Conservation (phyloP, 2,329 filamentous ascomycete species). For the Pezicula carpinea region DNA sequence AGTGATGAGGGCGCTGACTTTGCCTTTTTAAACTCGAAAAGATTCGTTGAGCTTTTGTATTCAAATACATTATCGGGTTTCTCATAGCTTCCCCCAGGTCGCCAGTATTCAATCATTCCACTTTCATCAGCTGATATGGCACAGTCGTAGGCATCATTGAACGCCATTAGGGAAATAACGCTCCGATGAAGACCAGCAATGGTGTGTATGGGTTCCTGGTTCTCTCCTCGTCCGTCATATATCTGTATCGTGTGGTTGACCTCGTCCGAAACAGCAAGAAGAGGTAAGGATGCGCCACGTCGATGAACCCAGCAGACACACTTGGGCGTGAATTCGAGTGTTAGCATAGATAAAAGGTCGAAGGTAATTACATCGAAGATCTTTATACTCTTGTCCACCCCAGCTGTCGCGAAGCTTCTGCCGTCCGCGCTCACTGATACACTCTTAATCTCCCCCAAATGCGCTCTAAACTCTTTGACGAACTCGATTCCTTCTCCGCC, state of each 20-base stretch:
- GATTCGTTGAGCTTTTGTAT: conserved; percentile 87
- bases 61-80: conserved; percentile 90
- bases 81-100: conserved; percentile 72
- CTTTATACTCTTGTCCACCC: conserved; percentile 72
- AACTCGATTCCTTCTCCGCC: conserved; percentile 86
- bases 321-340: conserved; percentile 69
- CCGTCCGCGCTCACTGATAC: conserved; percentile 87
- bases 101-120: conserved; percentile 98
- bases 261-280: conserved; percentile 79
- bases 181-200: conserved; percentile 76
- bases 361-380: conserved; percentile 83
- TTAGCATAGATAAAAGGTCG: conserved; percentile 77
- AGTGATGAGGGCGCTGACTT: conserved; percentile 81
- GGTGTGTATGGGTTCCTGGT: conserved; percentile 68
- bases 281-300: conserved; percentile 79
- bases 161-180: conserved; percentile 79
- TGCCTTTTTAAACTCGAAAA: conserved; percentile 96
- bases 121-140: conserved; percentile 83
- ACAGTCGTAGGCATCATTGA: conserved; percentile 85
- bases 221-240: conserved; percentile 87
- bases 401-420: conserved; percentile 86
- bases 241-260: conserved; percentile 69
- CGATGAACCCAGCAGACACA: conserved; percentile 90
- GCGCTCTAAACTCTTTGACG: conserved; percentile 94
- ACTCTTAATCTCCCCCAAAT: conserved; percentile 76